Conservation (phyloP, 352 stramenopile species). For the Globisporangium perplexum region DNA sequence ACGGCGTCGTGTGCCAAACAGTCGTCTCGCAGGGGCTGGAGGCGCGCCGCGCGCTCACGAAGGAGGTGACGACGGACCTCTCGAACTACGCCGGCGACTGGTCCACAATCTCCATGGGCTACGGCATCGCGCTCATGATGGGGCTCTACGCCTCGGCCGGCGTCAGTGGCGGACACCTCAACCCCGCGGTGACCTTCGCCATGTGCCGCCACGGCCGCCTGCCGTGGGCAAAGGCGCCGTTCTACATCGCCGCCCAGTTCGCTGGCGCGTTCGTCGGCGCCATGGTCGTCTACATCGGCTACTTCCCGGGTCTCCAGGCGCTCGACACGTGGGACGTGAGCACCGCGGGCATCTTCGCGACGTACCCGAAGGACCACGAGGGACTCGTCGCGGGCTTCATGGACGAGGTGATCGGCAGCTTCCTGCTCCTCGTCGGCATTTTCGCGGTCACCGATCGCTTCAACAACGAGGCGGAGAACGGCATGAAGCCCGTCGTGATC, state of each 20-base stretch:
- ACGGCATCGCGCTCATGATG: constrained; percentile 67
- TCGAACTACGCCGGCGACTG: constrained; percentile 61
- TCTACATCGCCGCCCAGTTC: constrained; percentile 60
- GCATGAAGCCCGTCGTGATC: constrained; percentile 67
- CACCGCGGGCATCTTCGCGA: constrained; percentile 67
- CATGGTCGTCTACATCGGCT: constrained; percentile 57
- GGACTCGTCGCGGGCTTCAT: constrained; percentile 51
- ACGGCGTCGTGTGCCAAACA: constrained; percentile 52
- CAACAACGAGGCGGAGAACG: constrained; percentile 63
- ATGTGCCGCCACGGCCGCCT: constrained; percentile 59
- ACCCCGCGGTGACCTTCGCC: constrained; percentile 58
- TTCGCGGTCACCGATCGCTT: constrained; percentile 64
- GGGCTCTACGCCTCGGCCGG: constrained; percentile 59
- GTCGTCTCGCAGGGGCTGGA: constrained; percentile 62
- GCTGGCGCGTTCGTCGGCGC: constrained; percentile 57
- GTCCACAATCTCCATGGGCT: constrained; percentile 64
- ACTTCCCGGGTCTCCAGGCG: constrained; percentile 49
- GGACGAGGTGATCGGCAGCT: constrained; percentile 55
- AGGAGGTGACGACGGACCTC: constrained; percentile 33
- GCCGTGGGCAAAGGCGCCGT: constrained; percentile 57
- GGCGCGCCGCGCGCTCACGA: constrained; percentile 39
- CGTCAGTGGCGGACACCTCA: constrained; percentile 64
- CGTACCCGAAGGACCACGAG: constrained; percentile 65
- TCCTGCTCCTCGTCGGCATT: constrained; percentile 58
- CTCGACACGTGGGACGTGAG: constrained; percentile 56